Conservation (phyloP, 2,329 filamentous ascomycete genomes). For the Stagonosporopsis tanaceti region DNA sequence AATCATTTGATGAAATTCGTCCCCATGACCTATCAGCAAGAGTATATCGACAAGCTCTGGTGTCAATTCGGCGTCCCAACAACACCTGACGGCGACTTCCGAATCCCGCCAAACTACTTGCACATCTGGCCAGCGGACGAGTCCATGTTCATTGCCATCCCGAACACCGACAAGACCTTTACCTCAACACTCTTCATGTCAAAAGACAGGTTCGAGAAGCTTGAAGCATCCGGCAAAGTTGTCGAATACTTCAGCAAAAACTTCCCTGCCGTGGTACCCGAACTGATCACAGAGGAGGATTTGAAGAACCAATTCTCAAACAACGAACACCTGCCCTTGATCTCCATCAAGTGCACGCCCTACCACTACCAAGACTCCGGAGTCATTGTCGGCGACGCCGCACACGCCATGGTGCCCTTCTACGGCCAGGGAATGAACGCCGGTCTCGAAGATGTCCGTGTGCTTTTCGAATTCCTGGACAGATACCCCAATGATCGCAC, state of each 20-base stretch:
- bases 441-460: conserved; percentile 89
- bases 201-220: conserved; percentile 69
- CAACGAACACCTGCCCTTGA: conserved; percentile 91
- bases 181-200: conserved; percentile 94
- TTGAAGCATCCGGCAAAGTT: conserved; percentile 70
- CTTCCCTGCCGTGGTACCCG: conserved; percentile 83
- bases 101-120: conserved; percentile 88
- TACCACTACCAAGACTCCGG: conserved; percentile 80
- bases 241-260: conserved; percentile 79
- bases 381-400: conserved; percentile 90
- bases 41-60: conserved; percentile 97
- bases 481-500: conserved; percentile 60
- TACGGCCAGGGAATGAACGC: conserved; percentile 99
- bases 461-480: conserved; percentile 85
- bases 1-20: conserved; percentile 97
- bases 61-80: conserved; percentile 89
- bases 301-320: conserved; percentile 76
- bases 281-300: conserved; percentile 71
- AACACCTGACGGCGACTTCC: conserved; percentile 63
- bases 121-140: conserved; percentile 96
- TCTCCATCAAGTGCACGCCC: conserved; percentile 90
- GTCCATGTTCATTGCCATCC: conserved; percentile 99
- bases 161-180: conserved; percentile 86
- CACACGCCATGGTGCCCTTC: conserved; percentile 98
- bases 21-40: conserved; percentile 88